Base-by-base conservation (phyloP, 495 filamentous ascomycete species). In the Penicillium steckii region DNA sequence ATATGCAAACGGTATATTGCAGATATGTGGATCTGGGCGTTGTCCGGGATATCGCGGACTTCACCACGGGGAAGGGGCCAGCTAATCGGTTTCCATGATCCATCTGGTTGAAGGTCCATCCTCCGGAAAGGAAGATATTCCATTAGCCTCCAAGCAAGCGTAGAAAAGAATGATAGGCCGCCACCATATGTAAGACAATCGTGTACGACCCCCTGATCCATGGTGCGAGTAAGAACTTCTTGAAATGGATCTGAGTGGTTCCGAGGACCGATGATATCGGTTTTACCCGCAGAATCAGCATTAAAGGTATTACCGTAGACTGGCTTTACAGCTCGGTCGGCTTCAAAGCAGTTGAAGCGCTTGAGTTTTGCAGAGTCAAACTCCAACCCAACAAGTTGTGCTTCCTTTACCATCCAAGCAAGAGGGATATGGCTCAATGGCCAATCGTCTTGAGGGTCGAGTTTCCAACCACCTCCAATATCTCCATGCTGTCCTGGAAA, bases 401-500 rank as follows among this genome's bases (percentile, higher is more conserved):
- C 87, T 67, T 92, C 88, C 49, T 83, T 74, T 2, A 92, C 80
- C 86, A 93, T 93, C 82, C 88, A 93, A 3, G 85, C 78, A 2
- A 92, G 71, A 3, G 89, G 87, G 9, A 82, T 75, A 59, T 94
- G 86, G 51, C 82, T 86, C 3, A 90, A 70, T 4, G 84, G 64
- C 46, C 66, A 67, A 29, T 78, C 79, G 56, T 83, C 79, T 0
- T 75, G 77, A 0, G 71, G 57, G 0, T 72, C 58, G 8, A 86
- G 67, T 44, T 84, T 81, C 90, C 89, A 94, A 0, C 89, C 89
- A 12, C 90, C 89, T 3, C 89, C 89, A 22, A 93, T 80, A 57
- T 92, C 89, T 4, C 79, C 87, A 58, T 93, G 89, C 19, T 82
- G 81, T n/a, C 89, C 89, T 0, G 86, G 73, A 58, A 91, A 91